Evolutionary conservation across 257 asterid genomes (phyloP).

Genomic region (Nyctanthes arbortristis): DNA sequence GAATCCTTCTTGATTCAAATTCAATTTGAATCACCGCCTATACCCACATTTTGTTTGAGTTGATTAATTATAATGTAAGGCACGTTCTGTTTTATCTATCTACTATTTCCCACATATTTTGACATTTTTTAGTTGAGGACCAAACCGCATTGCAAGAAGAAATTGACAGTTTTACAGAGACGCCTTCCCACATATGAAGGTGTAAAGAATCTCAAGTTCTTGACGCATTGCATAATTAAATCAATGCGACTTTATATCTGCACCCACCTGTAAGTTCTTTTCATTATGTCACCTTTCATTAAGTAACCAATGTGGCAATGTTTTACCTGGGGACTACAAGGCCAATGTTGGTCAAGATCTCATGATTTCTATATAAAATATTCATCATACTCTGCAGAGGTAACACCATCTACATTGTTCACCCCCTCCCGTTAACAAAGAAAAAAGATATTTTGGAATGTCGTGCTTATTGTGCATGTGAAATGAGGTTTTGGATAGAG

Average conservation of each 20-base stretch:
- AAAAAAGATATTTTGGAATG: slow-evolving; percentile 2
- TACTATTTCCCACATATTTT: slow-evolving; percentile 17
- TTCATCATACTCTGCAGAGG: slow-evolving; percentile 90
- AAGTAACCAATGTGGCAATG: slow-evolving; percentile 67
- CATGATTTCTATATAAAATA: slow-evolving; percentile 94
- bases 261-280: slow-evolving; percentile 84
- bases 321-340: slow-evolving; percentile 88
- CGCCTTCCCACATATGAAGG: slow-evolving; percentile 80
- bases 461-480: slow-evolving; percentile 12
- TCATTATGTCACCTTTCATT: slow-evolving; percentile 65
- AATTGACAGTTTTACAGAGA: slow-evolving; percentile 81
- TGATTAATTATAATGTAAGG: no score
- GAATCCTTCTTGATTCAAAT: no score
- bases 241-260: slow-evolving; percentile 94
- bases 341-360: slow-evolving; percentile 91
- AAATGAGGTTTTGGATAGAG: slow-evolving; percentile 90
- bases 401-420: slow-evolving; percentile 22
- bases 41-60: no score
- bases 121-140: slow-evolving; percentile 43
- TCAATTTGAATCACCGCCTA: no score
- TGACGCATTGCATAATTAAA: slow-evolving; percentile 82
- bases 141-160: slow-evolving; percentile 78
- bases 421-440: neutral
- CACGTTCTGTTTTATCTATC: slow-evolving; percentile 3
- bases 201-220: slow-evolving; percentile 77